Conservation (phyloP, 2,329 filamentous ascomycete species). For the Ambrosiella beaveri region DNA sequence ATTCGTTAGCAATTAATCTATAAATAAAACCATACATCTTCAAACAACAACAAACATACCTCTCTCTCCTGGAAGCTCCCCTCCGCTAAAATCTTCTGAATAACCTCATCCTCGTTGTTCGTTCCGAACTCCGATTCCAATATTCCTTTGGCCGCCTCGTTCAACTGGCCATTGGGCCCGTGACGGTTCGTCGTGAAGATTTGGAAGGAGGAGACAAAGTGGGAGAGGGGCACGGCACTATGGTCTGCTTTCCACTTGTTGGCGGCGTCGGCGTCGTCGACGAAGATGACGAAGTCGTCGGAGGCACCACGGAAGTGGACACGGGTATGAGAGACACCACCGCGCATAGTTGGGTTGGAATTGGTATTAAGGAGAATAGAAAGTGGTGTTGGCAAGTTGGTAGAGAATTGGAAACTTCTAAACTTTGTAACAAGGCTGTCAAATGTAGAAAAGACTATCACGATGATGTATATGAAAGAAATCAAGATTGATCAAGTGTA, state of each 20-base stretch:
- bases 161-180: slow-evolving; percentile 63
- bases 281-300: slow-evolving; percentile 42
- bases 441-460: too few species aligned
- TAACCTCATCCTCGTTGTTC: slow-evolving; percentile 57
- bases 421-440: too few species aligned
- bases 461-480: too few species aligned
- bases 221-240: slow-evolving; percentile 51
- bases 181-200: slow-evolving; percentile 85
- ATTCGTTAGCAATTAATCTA: not conserved
- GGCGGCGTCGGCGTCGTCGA: slow-evolving; percentile 43
- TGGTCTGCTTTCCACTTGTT: slow-evolving; percentile 72
- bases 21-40: not conserved
- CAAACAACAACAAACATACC: slow-evolving; percentile 1
- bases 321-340: slow-evolving; percentile 54
- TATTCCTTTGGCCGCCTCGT: slow-evolving; percentile 54
- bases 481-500: too few species aligned
- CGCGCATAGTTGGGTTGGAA: slow-evolving; percentile 25
- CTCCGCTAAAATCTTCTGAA: slow-evolving; percentile 46
- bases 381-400: too few species aligned
- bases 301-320: slow-evolving; percentile 65
- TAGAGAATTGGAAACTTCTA: too few species aligned
- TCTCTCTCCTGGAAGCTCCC: slow-evolving; percentile 6
- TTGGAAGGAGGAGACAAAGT: slow-evolving; percentile 79
- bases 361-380: too few species aligned
- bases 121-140: slow-evolving; percentile 84